These are phyloP conservation scores for Cryptococcus sp. DNA, from an alignment of 1,284 basidiomycete species.

Conservation along the genomic window DNA sequence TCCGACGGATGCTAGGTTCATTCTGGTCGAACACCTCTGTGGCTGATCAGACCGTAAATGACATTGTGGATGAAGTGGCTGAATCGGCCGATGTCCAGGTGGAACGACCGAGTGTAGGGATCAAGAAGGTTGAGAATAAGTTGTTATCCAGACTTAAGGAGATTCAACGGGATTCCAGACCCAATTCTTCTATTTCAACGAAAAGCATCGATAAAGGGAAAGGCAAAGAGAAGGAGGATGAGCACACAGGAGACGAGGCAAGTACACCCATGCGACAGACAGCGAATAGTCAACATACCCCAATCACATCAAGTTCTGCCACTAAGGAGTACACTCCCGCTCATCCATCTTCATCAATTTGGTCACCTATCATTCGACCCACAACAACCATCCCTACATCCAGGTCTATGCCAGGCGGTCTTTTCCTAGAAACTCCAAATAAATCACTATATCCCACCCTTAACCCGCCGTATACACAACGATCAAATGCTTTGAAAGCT, in stretches of 20 bases:
- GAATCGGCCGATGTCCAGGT: background rate
- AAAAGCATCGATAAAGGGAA: background rate
- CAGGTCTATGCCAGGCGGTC: background rate
- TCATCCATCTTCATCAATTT: conserved; percentile 5
- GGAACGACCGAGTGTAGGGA: background rate
- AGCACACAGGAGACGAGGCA: background rate
- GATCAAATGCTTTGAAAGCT: conserved; percentile 24
- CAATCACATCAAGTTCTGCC: background rate
- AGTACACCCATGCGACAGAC: conserved; percentile 1
- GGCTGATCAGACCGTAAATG: background rate
- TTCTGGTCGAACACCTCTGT: background rate
- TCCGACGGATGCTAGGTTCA: conserved; percentile 4
- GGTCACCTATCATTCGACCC: background rate
- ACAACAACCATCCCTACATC: background rate
- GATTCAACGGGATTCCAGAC: conserved; percentile 43
- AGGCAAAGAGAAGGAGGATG: background rate
- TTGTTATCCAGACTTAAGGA: conserved; percentile 57
- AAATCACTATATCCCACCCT: conserved; percentile 24
- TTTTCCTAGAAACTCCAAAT: background rate
- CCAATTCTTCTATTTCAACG: background rate
- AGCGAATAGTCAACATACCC: background rate
- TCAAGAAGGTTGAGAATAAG: conserved; percentile 2
- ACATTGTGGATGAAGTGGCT: background rate
- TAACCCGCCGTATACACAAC: conserved; percentile 19
- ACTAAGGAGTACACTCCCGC: background rate